Evolutionary conservation across 2,329 filamentous ascomycete genomes (phyloP).

Genomic region (Scedosporium apiospermum): DNA sequence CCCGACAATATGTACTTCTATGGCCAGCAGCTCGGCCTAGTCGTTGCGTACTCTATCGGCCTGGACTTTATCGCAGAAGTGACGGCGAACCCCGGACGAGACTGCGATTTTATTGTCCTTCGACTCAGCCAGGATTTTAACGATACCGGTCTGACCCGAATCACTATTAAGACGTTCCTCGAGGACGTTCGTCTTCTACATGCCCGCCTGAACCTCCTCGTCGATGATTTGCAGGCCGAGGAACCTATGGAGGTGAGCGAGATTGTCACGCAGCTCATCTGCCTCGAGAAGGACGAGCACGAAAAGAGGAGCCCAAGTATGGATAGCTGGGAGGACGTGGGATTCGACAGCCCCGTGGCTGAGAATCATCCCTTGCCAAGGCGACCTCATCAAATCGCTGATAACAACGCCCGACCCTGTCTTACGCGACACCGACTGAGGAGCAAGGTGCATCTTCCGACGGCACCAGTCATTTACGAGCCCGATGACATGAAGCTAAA

Average conservation of each 20-base stretch:
- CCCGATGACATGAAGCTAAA: slow-evolving; percentile 71
- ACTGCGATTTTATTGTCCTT: slow-evolving; percentile 87
- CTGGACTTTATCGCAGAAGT: slow-evolving; percentile 77
- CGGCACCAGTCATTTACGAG: slow-evolving; percentile 72
- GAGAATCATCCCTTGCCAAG: slow-evolving; percentile 21
- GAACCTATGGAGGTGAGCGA: slow-evolving; percentile 60
- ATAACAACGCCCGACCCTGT: slow-evolving; percentile 19
- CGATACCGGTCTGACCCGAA: slow-evolving; percentile 56
- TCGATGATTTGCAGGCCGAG: slow-evolving; percentile 68
- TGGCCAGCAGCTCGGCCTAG: slow-evolving; percentile 84
- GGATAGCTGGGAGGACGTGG: slow-evolving; percentile 87
- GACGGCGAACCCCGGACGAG: slow-evolving; percentile 77
- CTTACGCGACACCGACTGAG: slow-evolving; percentile 16
- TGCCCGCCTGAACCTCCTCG: slow-evolving; percentile 71
- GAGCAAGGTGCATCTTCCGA: slow-evolving; percentile 68
- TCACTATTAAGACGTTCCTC: slow-evolving; percentile 88
- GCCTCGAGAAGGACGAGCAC: slow-evolving; percentile 57
- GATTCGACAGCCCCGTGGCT: slow-evolving; percentile 49
- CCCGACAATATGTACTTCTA: slow-evolving; percentile 89
- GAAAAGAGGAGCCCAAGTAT: slow-evolving; percentile 59
- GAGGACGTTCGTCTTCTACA: slow-evolving; percentile 79
- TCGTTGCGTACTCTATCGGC: slow-evolving; percentile 70
- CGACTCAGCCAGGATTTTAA: slow-evolving; percentile 58
- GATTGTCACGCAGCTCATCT: slow-evolving; percentile 62
- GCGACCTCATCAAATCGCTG: slow-evolving; percentile 11